Conservation (phyloP, 2,329 filamentous ascomycete species). For the Phaeophleospora eucalypticola region DNA sequence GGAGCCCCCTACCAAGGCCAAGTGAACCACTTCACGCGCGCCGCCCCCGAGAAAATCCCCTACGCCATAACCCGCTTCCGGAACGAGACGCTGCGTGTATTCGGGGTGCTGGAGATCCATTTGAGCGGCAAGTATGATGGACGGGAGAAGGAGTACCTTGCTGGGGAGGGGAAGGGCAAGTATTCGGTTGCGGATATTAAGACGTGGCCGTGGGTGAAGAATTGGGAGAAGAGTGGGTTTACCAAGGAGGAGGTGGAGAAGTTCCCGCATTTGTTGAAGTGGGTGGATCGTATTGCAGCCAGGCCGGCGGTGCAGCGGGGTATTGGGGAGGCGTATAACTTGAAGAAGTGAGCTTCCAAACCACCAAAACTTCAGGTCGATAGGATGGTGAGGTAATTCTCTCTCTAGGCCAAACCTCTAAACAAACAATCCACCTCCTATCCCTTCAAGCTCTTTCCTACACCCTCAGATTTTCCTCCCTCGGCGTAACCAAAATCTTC, state of each 20-base stretch:
- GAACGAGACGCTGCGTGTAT: conserved; percentile 51
- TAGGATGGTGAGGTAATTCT: neutral
- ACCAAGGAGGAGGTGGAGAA: conserved; percentile 46
- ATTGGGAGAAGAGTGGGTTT: conserved; percentile 43
- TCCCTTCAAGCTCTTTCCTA: no score
- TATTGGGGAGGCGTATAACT: conserved; percentile 35
- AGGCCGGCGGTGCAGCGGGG: conserved; percentile 47
- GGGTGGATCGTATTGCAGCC: conserved; percentile 51
- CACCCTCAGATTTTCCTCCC: no score
- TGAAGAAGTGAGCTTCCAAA: conserved; percentile 23
- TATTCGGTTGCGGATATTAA: conserved; percentile 54
- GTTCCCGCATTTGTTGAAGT: conserved; percentile 51
- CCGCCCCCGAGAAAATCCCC: conserved; percentile 44
- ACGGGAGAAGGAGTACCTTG: conserved; percentile 49
- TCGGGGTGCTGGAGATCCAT: conserved; percentile 54
- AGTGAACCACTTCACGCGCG: conserved; percentile 44
- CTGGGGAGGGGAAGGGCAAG: conserved; percentile 52
- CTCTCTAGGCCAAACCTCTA: neutral
- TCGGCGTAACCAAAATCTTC: conserved; percentile 13
- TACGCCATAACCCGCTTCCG: conserved; percentile 51
- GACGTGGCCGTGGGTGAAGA: conserved; percentile 50
- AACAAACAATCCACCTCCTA: no score
- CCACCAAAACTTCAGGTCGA: no score
- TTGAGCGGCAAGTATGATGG: conserved; percentile 51
- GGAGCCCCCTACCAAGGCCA: conserved; percentile 44